Evolutionary conservation across 2,329 filamentous ascomycete genomes (phyloP).

Genomic region (Polytolypa hystricis): DNA sequence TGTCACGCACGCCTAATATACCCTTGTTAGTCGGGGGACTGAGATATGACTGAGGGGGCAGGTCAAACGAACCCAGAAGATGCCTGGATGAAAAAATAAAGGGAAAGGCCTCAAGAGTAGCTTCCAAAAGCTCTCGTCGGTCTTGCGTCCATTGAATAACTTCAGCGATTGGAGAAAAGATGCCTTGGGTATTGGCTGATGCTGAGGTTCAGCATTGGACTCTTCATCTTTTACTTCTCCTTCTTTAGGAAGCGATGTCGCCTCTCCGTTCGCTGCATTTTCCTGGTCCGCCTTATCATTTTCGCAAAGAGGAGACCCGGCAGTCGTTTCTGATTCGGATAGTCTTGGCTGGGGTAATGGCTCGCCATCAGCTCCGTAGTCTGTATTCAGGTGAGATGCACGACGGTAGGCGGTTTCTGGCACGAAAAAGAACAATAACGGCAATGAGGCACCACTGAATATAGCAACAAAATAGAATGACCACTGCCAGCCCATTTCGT

Average conservation of each 20-base stretch:
- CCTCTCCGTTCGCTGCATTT: not conserved
- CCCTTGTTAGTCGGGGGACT: conserved; percentile 7
- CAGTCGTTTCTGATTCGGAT: conserved; percentile 8
- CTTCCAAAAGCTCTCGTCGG: conserved; percentile 59
- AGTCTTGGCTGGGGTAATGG: conserved; percentile 8
- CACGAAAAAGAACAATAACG: conserved; percentile 63
- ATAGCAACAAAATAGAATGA: conserved; percentile 82
- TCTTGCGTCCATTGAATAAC: conserved; percentile 72
- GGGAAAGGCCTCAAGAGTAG: conserved; percentile 64
- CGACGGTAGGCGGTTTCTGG: conserved; percentile 75
- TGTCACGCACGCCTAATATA: conserved; percentile 49
- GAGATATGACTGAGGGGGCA: not conserved
- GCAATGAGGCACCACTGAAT: conserved; percentile 60
- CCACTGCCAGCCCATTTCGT: conserved; percentile 70
- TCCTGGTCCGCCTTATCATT: not conserved
- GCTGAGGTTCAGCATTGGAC: not conserved
- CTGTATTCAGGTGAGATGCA: conserved; percentile 56
- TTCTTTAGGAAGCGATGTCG: not conserved
- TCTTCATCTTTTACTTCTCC: not conserved
- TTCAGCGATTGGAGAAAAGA: conserved; percentile 51
- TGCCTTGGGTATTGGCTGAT: conserved; percentile 34
- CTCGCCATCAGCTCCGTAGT: conserved; percentile 40
- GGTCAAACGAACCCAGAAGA: conserved; percentile 52
- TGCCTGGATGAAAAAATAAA: conserved; percentile 71
- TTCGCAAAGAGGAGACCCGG: not conserved